Conservation (phyloP, 805 yeast genomes). For the Wickerhamomyces queroliae region DNA sequence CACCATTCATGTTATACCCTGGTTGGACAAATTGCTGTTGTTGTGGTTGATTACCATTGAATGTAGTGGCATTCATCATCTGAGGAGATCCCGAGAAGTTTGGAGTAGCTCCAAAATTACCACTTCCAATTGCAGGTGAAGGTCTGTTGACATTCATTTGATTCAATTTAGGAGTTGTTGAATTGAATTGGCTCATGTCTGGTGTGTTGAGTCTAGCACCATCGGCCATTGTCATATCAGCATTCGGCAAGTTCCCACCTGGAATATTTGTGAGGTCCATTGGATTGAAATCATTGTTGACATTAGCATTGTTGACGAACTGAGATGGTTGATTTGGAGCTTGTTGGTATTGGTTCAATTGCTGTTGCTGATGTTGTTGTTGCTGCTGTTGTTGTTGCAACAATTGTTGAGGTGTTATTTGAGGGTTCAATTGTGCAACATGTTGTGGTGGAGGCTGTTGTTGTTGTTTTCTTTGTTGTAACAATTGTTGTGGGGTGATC, state of each 20-base stretch:
- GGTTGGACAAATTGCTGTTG: slow-evolving; percentile 1
- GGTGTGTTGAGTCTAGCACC: slow-evolving; percentile 5
- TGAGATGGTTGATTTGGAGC: slow-evolving; percentile 3
- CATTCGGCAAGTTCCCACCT: neutral
- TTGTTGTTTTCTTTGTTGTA: slow-evolving; percentile 23
- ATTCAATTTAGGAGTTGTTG: neutral
- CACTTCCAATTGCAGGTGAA: slow-evolving; percentile 7
- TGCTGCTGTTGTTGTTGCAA: slow-evolving; percentile 24
- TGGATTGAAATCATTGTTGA: slow-evolving; percentile 1
- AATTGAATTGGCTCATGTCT: slow-evolving; percentile 4
- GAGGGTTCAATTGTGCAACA: slow-evolving; percentile 8
- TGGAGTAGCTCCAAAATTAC: slow-evolving; percentile 4
- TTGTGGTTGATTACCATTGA: neutral
- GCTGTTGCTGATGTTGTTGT: slow-evolving; percentile 10
- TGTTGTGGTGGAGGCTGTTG: slow-evolving; percentile 21
- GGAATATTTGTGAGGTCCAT: slow-evolving; percentile 1
- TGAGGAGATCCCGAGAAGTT: slow-evolving; percentile 9
- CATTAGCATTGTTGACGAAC: slow-evolving; percentile 2
- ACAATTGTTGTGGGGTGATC: slow-evolving; percentile 22
- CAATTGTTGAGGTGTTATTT: slow-evolving; percentile 21
- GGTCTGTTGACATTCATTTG: slow-evolving; percentile 1
- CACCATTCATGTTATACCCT: too few species aligned
- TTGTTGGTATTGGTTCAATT: slow-evolving; percentile 2
- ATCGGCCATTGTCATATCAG: slow-evolving; percentile 1
- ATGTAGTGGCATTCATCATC: slow-evolving; percentile 1